phyloP scores from a whole-genome alignment of 352 stramenopile species.

The Hyaloperonospora arabidopsidis region DNA sequence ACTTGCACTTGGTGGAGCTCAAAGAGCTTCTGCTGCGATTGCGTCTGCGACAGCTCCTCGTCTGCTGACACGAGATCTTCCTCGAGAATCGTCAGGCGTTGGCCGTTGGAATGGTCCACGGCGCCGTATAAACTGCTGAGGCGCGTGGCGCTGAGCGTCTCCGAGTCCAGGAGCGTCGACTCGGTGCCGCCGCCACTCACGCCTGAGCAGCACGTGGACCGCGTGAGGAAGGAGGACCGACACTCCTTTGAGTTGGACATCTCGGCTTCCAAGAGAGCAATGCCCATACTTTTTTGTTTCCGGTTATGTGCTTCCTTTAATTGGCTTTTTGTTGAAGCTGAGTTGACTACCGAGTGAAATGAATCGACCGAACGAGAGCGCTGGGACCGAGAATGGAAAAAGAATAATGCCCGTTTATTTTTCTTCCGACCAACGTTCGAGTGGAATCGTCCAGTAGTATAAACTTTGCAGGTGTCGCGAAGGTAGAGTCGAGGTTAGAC shows the following conservation, averaged over 20 bases:
- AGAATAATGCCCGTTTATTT: too few relatives aligned
- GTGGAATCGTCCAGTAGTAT: too few relatives aligned
- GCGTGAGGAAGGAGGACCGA: slow-evolving; percentile 44
- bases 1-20: slow-evolving; percentile 35
- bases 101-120: slow-evolving; percentile 11
- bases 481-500: too few relatives aligned
- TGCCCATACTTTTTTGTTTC: too few relatives aligned
- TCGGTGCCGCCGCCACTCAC: slow-evolving; percentile 29
- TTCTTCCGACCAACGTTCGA: too few relatives aligned
- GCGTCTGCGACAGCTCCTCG: slow-evolving; percentile 28
- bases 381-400: too few relatives aligned
- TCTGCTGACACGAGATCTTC: slow-evolving; percentile 25
- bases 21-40: slow-evolving; percentile 53
- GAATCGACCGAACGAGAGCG: too few relatives aligned
- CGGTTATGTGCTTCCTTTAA: too few relatives aligned
- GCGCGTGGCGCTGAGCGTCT: slow-evolving; percentile 26
- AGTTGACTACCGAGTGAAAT: too few relatives aligned
- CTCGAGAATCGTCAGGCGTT: slow-evolving; percentile 27
- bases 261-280: too few relatives aligned
- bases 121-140: slow-evolving; percentile 33
- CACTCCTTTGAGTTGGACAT: slow-evolving; percentile 21
- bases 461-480: too few relatives aligned
- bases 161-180: slow-evolving; percentile 30
- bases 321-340: too few relatives aligned
- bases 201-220: slow-evolving; percentile 40